A percentile compares a stretch with the other conserved stretches of the same genome.
Conservation (phyloP, 177 flowering plant species). For the Tripterygium wilfordii region DNA sequence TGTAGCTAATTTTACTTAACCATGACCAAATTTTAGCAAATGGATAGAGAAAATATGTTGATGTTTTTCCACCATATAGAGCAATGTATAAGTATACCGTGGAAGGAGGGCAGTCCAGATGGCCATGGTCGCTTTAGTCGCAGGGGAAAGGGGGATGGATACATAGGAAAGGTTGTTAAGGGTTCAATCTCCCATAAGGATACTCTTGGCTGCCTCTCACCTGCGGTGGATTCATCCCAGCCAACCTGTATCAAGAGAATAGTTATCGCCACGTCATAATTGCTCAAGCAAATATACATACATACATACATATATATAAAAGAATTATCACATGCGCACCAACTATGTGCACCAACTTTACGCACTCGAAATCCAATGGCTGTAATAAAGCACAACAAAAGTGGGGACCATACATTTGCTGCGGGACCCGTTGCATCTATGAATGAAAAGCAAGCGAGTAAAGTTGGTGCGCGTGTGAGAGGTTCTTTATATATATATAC, state of each 20-base stretch:
- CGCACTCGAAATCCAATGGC: too few relatives aligned
- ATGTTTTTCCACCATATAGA: neutral
- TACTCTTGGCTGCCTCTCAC: slow-evolving; percentile 95
- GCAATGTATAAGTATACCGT: slow-evolving; percentile 34
- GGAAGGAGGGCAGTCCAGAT: slow-evolving; percentile 63
- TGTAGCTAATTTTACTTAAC: neutral
- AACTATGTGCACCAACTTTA: too few relatives aligned
- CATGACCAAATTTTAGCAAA: neutral
- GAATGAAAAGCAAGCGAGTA: too few relatives aligned
- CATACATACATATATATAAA: too few relatives aligned
- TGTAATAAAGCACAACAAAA: neutral
- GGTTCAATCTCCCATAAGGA: slow-evolving; percentile 98
- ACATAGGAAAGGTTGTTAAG: slow-evolving; percentile 93
- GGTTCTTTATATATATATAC: too few relatives aligned
- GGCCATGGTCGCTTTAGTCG: slow-evolving; percentile 97
- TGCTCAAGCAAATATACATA: too few relatives aligned
- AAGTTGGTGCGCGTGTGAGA: too few relatives aligned
- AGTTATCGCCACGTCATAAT: too few relatives aligned
- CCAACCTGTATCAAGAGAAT: slow-evolving; percentile 57
- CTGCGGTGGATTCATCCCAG: slow-evolving; percentile 98
- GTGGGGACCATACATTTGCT: too few relatives aligned
- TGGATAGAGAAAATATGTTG: neutral
- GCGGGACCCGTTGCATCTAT: too few relatives aligned
- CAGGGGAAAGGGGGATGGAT: slow-evolving; percentile 83
- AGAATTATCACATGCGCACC: too few relatives aligned